Evolutionary conservation across 306 rosid genomes (phyloP).

Genomic region (Malus domestica): DNA sequence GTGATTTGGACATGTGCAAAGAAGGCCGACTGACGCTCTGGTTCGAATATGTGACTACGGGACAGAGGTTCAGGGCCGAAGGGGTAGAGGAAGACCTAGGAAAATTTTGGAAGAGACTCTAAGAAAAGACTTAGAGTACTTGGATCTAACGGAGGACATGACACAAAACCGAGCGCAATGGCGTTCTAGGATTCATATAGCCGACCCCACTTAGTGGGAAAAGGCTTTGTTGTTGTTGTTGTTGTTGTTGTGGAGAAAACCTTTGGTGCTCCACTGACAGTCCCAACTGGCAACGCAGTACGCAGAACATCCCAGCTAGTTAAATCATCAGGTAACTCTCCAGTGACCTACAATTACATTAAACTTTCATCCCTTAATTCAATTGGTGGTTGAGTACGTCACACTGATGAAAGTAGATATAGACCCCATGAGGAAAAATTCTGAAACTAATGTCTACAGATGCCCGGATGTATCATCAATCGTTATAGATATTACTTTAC

Average conservation of each 20-base stretch:
- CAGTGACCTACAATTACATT: conserved; percentile 65
- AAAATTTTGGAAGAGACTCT: too few species aligned
- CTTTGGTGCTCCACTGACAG: conserved; percentile 99
- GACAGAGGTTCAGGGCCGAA: too few species aligned
- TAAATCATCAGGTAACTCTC: conserved; percentile 66
- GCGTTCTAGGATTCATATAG: too few species aligned
- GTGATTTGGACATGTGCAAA: too few species aligned
- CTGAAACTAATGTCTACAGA: background rate
- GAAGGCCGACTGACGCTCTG: too few species aligned
- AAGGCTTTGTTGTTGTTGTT: too few species aligned
- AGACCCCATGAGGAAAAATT: background rate
- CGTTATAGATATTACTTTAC: background rate
- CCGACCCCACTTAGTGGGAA: too few species aligned
- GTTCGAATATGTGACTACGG: too few species aligned
- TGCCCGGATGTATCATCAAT: background rate
- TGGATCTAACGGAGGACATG: too few species aligned
- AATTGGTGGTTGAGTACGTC: background rate
- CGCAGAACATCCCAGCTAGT: conserved; percentile 91
- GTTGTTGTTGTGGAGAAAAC: conserved; percentile 7
- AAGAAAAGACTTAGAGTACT: too few species aligned
- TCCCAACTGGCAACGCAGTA: conserved; percentile 88
- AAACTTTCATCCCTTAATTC: background rate
- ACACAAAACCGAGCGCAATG: too few species aligned
- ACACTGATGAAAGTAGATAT: background rate
- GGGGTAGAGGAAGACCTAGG: too few species aligned